Evolutionary conservation across 2,329 filamentous ascomycete species (phyloP), one percentile per base, ranked within the genome.

Genomic region (Botrytis porri): DNA sequence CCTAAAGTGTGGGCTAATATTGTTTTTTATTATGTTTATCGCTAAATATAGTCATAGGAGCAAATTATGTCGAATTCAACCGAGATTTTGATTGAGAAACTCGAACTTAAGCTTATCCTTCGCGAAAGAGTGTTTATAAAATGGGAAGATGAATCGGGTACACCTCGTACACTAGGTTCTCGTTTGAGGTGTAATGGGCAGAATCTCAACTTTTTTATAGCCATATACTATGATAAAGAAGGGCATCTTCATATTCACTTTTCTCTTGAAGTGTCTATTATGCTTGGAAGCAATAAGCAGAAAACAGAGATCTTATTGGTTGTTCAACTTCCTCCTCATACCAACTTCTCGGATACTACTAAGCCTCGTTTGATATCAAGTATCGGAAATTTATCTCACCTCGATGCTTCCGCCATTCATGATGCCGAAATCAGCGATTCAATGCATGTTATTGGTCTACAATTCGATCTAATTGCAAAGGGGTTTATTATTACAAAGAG

Each of bases 71-170:
- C 37, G 16, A 29, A 16, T 45, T 37, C 37, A 45, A 45, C 43
- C 4, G 43, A 45, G 43, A 45, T 45, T 45, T 45, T 45, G 62
- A 45, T 48, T 32, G 37, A 43, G 62, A 64, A 45, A 45, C 62
- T 64, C 41, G 22, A 64, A 41, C 37, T 64, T 6, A n/a, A 64
- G 29, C 22, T 18, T 41, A 20, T 64, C 37, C 62, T 64, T 64
- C n/a, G 22, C 62, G 62, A 64, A 41, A 45, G 62, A 64, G 62
- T 64, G 20, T 64, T 64, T 64, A 41, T 64, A 45, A 64, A 64
- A 64, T 64, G 62, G 62, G 39, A 25, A 41, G 62, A 64, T 64
- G 22, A 43, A 64, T 45, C 37, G 41, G 62, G 39, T 45, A 64
- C 22, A 45, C 35, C 39, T 45, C 29, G 25, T 29, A 64, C 22